phyloP scores from a whole-genome alignment of 2,329 filamentous ascomycete species.

The Drechslerella coelobrocha region DNA sequence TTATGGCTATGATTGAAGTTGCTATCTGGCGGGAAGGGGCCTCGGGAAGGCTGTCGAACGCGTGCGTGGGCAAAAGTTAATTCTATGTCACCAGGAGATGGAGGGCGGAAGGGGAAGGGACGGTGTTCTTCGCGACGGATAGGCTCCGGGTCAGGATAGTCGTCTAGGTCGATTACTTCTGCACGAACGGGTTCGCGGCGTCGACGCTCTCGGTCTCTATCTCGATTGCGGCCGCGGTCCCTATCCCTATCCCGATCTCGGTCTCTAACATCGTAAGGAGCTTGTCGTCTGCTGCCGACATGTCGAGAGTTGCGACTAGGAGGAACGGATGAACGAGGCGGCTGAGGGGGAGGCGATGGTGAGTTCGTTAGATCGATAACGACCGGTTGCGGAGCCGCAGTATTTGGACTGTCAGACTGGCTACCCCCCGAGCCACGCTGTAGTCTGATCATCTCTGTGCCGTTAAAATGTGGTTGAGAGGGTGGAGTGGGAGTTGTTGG shows the following conservation, averaged over 20 bases:
- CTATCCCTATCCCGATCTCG: background rate
- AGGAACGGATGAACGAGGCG: conserved; percentile 22
- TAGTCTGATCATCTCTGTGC: conserved; percentile 20
- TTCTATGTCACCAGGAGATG: conserved; percentile 40
- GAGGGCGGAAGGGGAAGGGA: conserved; percentile 14
- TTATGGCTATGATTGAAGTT: conserved; percentile 55
- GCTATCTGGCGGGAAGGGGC: conserved; percentile 56
- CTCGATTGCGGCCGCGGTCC: conserved; percentile 1
- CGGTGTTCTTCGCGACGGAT: conserved; percentile 24
- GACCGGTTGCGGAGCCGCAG: conserved; percentile 9
- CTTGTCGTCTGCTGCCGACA: conserved; percentile 6
- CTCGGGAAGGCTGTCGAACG: conserved; percentile 51
- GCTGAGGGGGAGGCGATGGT: conserved; percentile 32
- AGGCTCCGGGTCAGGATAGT: conserved; percentile 52
- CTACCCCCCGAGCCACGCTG: conserved; percentile 13
- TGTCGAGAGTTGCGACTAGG: conserved; percentile 5
- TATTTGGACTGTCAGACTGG: conserved; percentile 8
- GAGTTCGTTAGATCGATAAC: conserved; percentile 41
- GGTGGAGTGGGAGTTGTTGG: conserved; percentile 8
- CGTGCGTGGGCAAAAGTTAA: conserved; percentile 50
- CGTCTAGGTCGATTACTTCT: conserved; percentile 55
- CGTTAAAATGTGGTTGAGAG: conserved; percentile 7
- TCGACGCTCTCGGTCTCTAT: conserved; percentile 1
- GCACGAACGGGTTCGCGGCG: conserved; percentile 2
- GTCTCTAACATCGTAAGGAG: conserved; percentile 32